Base-by-base conservation (phyloP, 345 rosid species). In the Boechera stricta region DNA sequence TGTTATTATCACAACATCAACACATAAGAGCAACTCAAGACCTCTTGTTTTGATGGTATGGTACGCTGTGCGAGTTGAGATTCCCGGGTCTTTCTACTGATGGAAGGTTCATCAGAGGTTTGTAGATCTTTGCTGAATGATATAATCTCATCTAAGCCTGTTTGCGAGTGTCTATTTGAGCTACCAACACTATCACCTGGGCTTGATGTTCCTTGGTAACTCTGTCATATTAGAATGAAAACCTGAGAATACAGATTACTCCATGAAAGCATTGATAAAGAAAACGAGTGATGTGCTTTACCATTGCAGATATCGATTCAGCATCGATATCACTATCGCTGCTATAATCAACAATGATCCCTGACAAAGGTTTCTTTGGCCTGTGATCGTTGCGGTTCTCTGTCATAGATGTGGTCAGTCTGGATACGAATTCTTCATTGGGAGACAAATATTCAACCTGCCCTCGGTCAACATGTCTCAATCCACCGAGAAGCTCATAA, bases 41-140 rank as follows among this genome's bases (percentile, higher is more conserved):
- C 76, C 76, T 72, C 32, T 62, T 38, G 61, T n/a, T 49, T 72
- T n/a, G 52, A 53, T 64, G 49, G 18, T 13, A 45, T 24, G 57
- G 57, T 53, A 7, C 32, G 1, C 32, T 15, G 32, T 53, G 57
- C 2, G 57, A 60, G 47, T 64, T 54, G 35, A 54, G 59, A 38
- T 29, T 5, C 12, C 12, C 29, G 55, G 29, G 29, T 18, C 56
- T 52, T 52, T 21, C 5, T 28, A 28, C 18, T 56, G 61, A 56
- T 31, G 16, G 4, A 56, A 56, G 38, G 16, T 5, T 32, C 11
- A 15, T 57, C 10, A 36, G 41, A 36, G 8, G 41, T 8, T 36
- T 36, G 41, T 36, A 36, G 42, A 38, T 38, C 42, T 0, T 9
- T 2, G 42, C 42, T 29, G 16, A 38, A 38, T 12, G 42, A 38